Base-by-base conservation (phyloP, 192 early-diverging fungal species). In the Podila epigama region DNA sequence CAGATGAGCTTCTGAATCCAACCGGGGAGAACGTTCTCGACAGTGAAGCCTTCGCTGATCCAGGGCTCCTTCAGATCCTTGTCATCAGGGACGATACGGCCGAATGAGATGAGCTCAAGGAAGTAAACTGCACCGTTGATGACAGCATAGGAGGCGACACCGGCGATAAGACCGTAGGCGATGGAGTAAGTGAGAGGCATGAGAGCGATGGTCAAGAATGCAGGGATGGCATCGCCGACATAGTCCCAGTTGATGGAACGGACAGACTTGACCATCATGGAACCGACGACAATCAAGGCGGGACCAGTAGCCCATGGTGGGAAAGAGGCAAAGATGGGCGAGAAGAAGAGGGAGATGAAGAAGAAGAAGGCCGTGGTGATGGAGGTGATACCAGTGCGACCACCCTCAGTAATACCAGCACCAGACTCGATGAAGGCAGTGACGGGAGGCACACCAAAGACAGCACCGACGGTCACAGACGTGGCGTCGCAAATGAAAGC, bases 261-360 rank as follows among this genome's bases (percentile, higher is more conserved):
- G 8, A 92, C 80, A 35, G 80, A 82, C 32, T 83, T 80, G 57
- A 86, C 69, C 93, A 94, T 94, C 89, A 94, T 86, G 29, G 86
- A 87, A 51, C 93, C 93, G n/a, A 94, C 89, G 8, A 88, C 56
- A 55, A 94, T 86, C 48, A 94, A 81, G 1, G 92, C 93, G 3
- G 93, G 92, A n/a, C 92, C 92, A 4, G 93, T 92, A 39, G 93
- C 88, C 91, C 92, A 93, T 18, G 91, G 90, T 58, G 93, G 93
- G 81, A 94, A 89, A 33, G 86, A 85, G 3, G 91, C 93, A 75
- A 93, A 92, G 69, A 94, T 92, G 20, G 93, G 93, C 3, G 91
- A 85, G 66, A 94, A 92, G 83, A 94, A 93, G 25, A 94, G 64
- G 28, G 84, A 82, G 28, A 94, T 69, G 58, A 93, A 89, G 82